phyloP scores from a whole-genome alignment of 176 grass and related monocot species.

The Carex kokanica region DNA sequence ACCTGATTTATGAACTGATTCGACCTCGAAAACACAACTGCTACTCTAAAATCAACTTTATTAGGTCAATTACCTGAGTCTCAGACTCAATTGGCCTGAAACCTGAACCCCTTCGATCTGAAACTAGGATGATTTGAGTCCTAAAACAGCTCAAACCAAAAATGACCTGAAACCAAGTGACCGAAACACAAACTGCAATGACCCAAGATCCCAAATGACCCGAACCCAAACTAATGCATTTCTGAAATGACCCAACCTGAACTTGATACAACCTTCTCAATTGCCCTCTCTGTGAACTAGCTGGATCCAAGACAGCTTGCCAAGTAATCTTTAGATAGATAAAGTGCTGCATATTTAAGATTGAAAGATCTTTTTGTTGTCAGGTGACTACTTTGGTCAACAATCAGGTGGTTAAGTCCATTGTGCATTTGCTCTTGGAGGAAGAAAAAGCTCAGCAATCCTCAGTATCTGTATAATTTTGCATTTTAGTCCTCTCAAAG shows the following conservation, averaged over 20 bases:
- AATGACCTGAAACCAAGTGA: too few species aligned
- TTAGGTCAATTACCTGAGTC: neutral
- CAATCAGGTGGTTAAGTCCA: slow-evolving; percentile 88
- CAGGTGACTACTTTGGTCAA: slow-evolving; percentile 72
- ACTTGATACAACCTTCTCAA: neutral
- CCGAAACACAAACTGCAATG: too few species aligned
- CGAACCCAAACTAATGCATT: neutral
- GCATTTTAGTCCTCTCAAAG: slow-evolving; percentile 6
- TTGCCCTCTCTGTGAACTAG: neutral
- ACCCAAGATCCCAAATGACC: neutral
- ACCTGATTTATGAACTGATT: neutral
- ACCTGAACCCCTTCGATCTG: neutral
- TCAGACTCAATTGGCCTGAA: neutral
- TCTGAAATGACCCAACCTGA: neutral
- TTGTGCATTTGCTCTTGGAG: slow-evolving; percentile 86
- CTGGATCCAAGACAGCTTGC: neutral
- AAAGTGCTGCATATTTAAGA: neutral
- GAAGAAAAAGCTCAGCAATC: slow-evolving; percentile 75
- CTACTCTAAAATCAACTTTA: neutral
- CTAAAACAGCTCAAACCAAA: neutral
- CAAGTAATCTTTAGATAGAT: neutral
- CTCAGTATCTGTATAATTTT: slow-evolving; percentile 34
- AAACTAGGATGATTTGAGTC: neutral
- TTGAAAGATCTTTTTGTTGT: slow-evolving; percentile 20
- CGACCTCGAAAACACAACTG: neutral